phyloP scores from a whole-genome alignment of 306 rosid species.

The Fragaria nilgerrensis region DNA sequence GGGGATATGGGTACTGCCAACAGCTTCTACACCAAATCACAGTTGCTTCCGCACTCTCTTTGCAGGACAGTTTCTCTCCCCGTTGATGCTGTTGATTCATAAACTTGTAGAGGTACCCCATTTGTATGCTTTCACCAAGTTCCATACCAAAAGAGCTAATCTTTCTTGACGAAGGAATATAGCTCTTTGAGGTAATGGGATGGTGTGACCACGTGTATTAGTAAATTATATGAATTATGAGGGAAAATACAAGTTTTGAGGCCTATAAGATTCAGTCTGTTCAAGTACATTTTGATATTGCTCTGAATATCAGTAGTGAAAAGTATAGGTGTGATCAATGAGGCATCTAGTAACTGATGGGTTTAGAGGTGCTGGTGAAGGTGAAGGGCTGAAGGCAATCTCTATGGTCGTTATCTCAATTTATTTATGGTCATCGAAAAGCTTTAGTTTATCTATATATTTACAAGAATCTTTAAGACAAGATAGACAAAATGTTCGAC shows the following conservation, averaged over 20 bases:
- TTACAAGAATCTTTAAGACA: neutral
- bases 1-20: constrained; percentile 26
- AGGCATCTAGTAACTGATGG: neutral
- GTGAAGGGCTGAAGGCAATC: neutral
- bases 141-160: constrained; percentile 6
- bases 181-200: neutral
- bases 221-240: neutral
- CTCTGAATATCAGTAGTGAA: neutral
- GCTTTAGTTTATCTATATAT: neutral
- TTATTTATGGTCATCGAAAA: neutral
- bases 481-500: neutral
- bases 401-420: neutral
- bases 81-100: constrained; percentile 72
- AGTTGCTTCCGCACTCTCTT: constrained; percentile 49
- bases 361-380: neutral
- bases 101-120: constrained; percentile 25
- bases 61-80: constrained; percentile 78
- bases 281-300: neutral
- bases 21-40: constrained; percentile 37
- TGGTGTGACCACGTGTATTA: neutral
- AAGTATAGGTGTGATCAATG: neutral
- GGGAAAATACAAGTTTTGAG: constrained; percentile 17
- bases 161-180: constrained; percentile 17
- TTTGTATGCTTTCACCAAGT: constrained; percentile 49
- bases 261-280: constrained; percentile 1